phyloP scores from a whole-genome alignment of 371 early-diverging fungal genomes.

The Batkoa obscura region DNA sequence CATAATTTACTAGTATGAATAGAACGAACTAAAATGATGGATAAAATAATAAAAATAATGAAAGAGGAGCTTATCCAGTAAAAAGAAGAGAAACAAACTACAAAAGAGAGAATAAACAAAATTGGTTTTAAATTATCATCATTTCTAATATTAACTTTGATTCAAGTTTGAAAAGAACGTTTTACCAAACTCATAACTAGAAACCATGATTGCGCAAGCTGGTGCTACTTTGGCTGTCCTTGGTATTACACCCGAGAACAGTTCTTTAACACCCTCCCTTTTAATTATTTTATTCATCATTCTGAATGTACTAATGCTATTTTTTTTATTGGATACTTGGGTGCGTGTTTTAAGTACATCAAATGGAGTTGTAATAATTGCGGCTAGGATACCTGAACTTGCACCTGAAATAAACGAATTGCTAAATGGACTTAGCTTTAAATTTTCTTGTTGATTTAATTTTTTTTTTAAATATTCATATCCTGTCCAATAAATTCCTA shows the following conservation, averaged over 20 bases:
- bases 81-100: no score
- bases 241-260: constrained; percentile 51
- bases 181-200: constrained; percentile 57
- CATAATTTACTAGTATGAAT: no score
- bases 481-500: constrained; percentile 74
- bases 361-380: constrained; percentile 79
- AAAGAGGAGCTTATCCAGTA: no score
- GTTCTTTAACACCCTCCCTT: constrained; percentile 49
- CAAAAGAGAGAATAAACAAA: no score
- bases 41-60: no score
- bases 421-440: constrained; percentile 4
- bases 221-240: constrained; percentile 81
- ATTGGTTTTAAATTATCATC: no score
- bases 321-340: constrained; percentile 26
- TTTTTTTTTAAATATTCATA: constrained; percentile 47
- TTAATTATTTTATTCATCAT: constrained; percentile 33
- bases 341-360: constrained; percentile 86
- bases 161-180: no score
- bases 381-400: constrained; percentile 61
- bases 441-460: constrained; percentile 6
- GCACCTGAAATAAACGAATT: constrained; percentile 51
- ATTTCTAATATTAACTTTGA: no score
- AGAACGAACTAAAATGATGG: no score
- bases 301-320: constrained; percentile 7
- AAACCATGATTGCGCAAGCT: constrained; percentile 92